Evolutionary conservation across 192 early-diverging fungal genomes (phyloP).

Genomic region (Chytriomyces confervae): DNA sequence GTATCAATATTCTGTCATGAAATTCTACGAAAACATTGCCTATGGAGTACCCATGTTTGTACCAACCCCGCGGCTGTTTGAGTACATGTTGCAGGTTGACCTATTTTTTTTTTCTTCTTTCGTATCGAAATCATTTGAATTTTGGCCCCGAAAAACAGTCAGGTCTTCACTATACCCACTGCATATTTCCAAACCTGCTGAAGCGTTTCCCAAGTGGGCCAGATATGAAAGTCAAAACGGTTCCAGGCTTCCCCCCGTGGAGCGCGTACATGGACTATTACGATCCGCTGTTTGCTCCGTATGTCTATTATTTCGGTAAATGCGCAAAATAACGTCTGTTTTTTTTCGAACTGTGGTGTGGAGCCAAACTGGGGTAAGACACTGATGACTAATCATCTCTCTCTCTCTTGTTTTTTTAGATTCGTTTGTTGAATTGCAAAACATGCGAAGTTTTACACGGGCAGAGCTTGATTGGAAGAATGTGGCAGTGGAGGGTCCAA

Average conservation of each 20-base stretch:
- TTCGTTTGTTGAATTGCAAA: slow-evolving; percentile 13
- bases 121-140: background rate
- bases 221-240: background rate
- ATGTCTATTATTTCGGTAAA: slow-evolving; percentile 22
- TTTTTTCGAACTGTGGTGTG: no score
- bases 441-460: background rate
- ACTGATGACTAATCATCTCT: no score
- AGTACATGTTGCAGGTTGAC: slow-evolving; percentile 4
- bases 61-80: slow-evolving; percentile 18
- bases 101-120: background rate
- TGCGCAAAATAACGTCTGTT: no score
- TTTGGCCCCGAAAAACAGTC: background rate
- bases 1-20: slow-evolving; percentile 37
- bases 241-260: slow-evolving; percentile 9
- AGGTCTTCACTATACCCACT: slow-evolving; percentile 15
- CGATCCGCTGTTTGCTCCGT: slow-evolving; percentile 27
- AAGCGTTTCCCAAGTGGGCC: slow-evolving; percentile 1
- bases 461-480: slow-evolving; percentile 15
- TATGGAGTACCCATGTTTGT: slow-evolving; percentile 15
- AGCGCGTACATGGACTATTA: slow-evolving; percentile 26
- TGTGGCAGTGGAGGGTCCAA: background rate
- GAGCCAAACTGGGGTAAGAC: no score
- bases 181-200: slow-evolving; percentile 20
- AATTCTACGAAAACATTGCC: slow-evolving; percentile 37
- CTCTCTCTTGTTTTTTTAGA: no score